A percentile compares a stretch with the other conserved stretches of the same genome.
phyloP scores from a whole-genome alignment of 768 basidiomycete species.

The Mrakia hoshinonis region DNA sequence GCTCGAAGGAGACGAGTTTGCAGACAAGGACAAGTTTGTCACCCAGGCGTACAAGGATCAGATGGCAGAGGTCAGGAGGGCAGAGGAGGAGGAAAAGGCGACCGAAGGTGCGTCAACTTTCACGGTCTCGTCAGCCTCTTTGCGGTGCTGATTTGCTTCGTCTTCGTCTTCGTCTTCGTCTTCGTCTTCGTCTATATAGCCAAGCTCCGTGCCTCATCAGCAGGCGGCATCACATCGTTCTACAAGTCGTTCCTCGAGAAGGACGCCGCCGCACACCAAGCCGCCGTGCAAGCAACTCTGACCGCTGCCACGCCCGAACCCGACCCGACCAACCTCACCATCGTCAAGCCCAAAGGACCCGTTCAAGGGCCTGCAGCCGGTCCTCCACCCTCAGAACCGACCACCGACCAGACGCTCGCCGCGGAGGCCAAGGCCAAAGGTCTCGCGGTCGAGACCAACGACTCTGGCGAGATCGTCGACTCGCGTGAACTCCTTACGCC shows the following conservation, averaged over 20 bases:
- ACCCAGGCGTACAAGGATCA: constrained; percentile 96
- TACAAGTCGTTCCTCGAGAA: constrained; percentile 50
- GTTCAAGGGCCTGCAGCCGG: constrained; percentile 49
- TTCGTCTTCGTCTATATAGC: background rate
- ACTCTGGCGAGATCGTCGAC: constrained; percentile 95
- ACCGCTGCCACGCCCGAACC: constrained; percentile 28
- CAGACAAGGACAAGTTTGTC: constrained; percentile 93
- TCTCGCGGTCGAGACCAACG: constrained; percentile 83
- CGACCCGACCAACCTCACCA: constrained; percentile 29
- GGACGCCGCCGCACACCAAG: constrained; percentile 54
- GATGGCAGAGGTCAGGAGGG: constrained; percentile 78
- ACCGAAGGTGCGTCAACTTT: constrained; percentile 62
- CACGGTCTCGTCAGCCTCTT: background rate
- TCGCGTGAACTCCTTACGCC: constrained; percentile 84
- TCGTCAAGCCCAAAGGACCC: constrained; percentile 45
- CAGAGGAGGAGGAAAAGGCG: constrained; percentile 84
- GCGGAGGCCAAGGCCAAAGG: constrained; percentile 61
- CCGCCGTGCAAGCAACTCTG: constrained; percentile 65
- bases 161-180: background rate
- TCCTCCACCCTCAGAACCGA: constrained; percentile 69
- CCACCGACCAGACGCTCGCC: constrained; percentile 67
- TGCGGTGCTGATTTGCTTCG: no score
- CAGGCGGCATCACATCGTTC: constrained; percentile 77
- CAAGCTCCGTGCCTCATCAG: constrained; percentile 46
- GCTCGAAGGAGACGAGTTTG: constrained; percentile 83